A percentile compares a stretch with the other conserved stretches of the same genome.
phyloP scores from a whole-genome alignment of 768 basidiomycete genomes.

The Pleurotus platypus region DNA sequence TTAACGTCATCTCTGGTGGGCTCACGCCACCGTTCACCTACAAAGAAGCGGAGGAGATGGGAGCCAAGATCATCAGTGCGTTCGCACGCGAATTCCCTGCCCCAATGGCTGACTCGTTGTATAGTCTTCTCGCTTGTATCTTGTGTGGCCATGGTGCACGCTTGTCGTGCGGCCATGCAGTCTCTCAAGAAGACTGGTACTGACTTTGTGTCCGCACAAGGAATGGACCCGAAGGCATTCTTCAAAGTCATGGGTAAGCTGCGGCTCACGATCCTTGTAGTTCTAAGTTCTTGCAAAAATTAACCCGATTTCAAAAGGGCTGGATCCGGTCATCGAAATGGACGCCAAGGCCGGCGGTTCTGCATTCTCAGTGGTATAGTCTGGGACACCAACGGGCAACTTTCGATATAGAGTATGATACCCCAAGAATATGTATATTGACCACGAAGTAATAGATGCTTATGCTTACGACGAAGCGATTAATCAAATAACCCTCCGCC shows the following conservation, averaged over 20 bases:
- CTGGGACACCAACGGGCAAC: too few species aligned
- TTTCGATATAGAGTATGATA: too few species aligned
- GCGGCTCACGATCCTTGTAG: not conserved
- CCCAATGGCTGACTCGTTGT: not conserved
- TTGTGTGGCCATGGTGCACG: slow-evolving; percentile 43
- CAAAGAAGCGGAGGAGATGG: slow-evolving; percentile 39
- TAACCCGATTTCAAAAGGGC: not conserved
- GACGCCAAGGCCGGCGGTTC: slow-evolving; percentile 12
- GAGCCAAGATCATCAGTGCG: slow-evolving; percentile 41
- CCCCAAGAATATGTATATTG: slow-evolving; percentile 26
- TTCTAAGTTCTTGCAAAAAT: not conserved
- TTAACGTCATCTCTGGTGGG: slow-evolving; percentile 50
- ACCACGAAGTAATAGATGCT: not conserved
- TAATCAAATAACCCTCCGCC: slow-evolving; percentile 1
- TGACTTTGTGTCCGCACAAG: slow-evolving; percentile 31
- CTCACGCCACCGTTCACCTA: slow-evolving; percentile 48
- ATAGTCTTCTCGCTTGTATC: slow-evolving; percentile 48
- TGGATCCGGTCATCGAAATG: slow-evolving; percentile 8
- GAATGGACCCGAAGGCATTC: slow-evolving; percentile 50
- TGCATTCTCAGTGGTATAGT: slow-evolving; percentile 10
- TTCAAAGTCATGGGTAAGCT: slow-evolving; percentile 45
- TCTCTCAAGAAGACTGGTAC: slow-evolving; percentile 48
- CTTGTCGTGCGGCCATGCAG: slow-evolving; percentile 42
- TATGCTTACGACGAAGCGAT: not conserved
- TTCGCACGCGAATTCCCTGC: not conserved